Conservation (phyloP, 2,329 filamentous ascomycete species). For the Aspergillus pseudonomiae region DNA sequence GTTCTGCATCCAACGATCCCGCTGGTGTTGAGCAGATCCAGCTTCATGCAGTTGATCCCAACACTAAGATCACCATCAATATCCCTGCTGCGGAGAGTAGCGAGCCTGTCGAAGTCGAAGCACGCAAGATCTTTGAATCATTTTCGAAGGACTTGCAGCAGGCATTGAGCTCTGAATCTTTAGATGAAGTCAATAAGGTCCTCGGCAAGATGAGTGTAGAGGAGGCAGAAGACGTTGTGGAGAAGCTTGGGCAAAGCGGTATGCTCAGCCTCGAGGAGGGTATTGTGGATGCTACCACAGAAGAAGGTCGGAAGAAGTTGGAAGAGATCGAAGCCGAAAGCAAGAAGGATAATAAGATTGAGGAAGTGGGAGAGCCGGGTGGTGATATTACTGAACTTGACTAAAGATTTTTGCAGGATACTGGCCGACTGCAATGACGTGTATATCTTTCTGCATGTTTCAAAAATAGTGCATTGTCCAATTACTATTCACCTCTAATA, state of each 20-base stretch:
- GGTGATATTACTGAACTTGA: constrained; percentile 48
- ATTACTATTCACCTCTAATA: background rate
- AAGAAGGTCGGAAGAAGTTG: constrained; percentile 76
- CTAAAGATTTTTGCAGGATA: constrained; percentile 19
- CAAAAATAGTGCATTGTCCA: background rate
- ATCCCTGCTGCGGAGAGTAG: constrained; percentile 72
- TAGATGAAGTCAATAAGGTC: constrained; percentile 88
- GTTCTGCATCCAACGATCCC: constrained; percentile 53
- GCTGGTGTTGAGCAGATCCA: constrained; percentile 93
- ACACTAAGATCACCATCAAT: constrained; percentile 85
- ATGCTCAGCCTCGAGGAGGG: constrained; percentile 90
- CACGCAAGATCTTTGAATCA: constrained; percentile 75
- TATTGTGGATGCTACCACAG: constrained; percentile 92
- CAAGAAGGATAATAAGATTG: constrained; percentile 43
- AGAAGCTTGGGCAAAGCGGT: constrained; percentile 77
- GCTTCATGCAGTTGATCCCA: constrained; percentile 91
- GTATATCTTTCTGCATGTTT: background rate
- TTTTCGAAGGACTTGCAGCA: constrained; percentile 81
- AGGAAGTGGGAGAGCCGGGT: constrained; percentile 56
- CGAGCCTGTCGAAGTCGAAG: constrained; percentile 63
- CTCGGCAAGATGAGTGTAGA: constrained; percentile 85
- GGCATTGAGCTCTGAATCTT: constrained; percentile 82
- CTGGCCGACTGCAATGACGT: background rate
- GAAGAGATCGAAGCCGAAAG: constrained; percentile 71
- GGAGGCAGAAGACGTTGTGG: constrained; percentile 83